phyloP scores from a whole-genome alignment of 148 eudicot genomes.

The Silene uniflora region DNA sequence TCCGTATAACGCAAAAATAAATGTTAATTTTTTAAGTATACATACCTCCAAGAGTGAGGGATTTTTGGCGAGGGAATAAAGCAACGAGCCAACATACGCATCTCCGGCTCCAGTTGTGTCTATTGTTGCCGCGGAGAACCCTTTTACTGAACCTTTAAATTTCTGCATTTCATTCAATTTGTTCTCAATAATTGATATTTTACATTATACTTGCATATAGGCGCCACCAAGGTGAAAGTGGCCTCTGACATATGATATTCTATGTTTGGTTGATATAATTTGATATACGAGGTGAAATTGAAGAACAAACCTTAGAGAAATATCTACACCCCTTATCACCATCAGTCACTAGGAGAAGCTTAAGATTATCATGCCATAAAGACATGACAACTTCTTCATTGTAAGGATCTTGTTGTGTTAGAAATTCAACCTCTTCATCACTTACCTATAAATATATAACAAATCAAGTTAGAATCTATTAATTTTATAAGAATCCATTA shows the following conservation, averaged over 20 bases:
- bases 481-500: neutral
- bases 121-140: constrained; percentile 35
- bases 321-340: constrained; percentile 19
- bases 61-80: constrained; percentile 28
- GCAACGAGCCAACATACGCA: too few species aligned
- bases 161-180: constrained; percentile 23
- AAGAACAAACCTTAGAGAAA: constrained; percentile 34
- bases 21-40: too few species aligned
- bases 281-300: neutral
- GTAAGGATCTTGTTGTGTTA: constrained; percentile 26
- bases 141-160: constrained; percentile 40
- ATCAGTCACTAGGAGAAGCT: constrained; percentile 55
- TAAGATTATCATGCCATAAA: constrained; percentile 39
- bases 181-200: too few species aligned
- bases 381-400: constrained; percentile 35
- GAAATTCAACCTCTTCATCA: constrained; percentile 48
- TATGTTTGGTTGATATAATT: too few species aligned
- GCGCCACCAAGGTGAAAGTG: too few species aligned
- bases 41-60: constrained; percentile 35
- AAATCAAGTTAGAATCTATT: neutral
- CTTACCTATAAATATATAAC: constrained; percentile 21
- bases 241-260: too few species aligned
- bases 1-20: too few species aligned
- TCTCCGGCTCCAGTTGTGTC: constrained; percentile 66
- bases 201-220: too few species aligned